A percentile compares a stretch with the other conserved stretches of the same genome.
These are phyloP conservation scores for Strobilomyces echinocephalus DNA, from an alignment of 768 basidiomycete genomes.

Conservation along the genomic window DNA sequence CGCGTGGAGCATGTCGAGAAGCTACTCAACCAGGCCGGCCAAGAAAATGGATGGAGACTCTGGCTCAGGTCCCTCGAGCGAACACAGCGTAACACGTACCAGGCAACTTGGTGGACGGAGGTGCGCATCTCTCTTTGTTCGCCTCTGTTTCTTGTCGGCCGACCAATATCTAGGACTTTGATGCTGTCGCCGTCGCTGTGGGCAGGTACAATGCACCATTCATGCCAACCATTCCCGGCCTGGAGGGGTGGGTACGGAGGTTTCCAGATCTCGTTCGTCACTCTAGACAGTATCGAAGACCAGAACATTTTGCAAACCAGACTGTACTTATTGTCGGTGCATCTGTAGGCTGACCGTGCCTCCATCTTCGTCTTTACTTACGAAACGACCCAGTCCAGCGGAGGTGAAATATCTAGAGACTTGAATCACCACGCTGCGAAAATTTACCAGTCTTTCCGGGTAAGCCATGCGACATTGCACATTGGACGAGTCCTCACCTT, in stretches of 20 bases:
- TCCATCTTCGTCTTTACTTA: neutral
- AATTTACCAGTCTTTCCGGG: slow-evolving; percentile 14
- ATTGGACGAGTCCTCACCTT: neutral
- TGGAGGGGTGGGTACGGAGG: slow-evolving; percentile 11
- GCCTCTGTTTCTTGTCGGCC: neutral
- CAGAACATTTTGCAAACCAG: slow-evolving; percentile 33
- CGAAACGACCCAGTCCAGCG: neutral
- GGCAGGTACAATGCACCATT: slow-evolving; percentile 12
- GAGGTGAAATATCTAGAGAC: slow-evolving; percentile 13
- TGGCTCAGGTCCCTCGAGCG: slow-evolving; percentile 4
- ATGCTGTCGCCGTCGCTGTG: slow-evolving; percentile 11
- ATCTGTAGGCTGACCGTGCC: slow-evolving; percentile 1
- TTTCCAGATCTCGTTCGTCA: slow-evolving; percentile 36
- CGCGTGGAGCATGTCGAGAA: slow-evolving; percentile 46
- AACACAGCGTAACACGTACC: slow-evolving; percentile 14
- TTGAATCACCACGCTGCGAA: slow-evolving; percentile 4
- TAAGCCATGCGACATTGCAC: neutral
- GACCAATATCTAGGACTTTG: slow-evolving; percentile 6
- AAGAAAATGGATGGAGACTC: slow-evolving; percentile 11
- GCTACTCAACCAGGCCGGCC: slow-evolving; percentile 14
- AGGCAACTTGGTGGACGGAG: slow-evolving; percentile 31
- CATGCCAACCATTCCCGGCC: slow-evolving; percentile 13
- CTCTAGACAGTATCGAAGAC: slow-evolving; percentile 36
- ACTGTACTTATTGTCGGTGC: slow-evolving; percentile 41
- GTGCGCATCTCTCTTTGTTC: neutral